A percentile compares a stretch with the other conserved stretches of the same genome.
Evolutionary conservation across 257 asterid genomes (phyloP).

Genomic region (Petunia axillaris): DNA sequence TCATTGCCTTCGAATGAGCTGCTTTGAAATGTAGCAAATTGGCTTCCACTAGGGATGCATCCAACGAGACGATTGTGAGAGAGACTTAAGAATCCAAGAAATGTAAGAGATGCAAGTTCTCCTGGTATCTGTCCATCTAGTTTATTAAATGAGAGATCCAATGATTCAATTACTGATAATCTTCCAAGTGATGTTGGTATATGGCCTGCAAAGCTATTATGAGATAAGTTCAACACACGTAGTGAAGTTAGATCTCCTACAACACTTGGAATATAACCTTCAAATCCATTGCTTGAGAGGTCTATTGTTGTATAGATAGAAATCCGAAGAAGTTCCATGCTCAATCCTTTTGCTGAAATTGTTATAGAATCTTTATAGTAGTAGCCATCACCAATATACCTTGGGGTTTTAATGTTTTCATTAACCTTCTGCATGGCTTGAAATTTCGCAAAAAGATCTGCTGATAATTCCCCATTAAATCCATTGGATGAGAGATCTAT

Average conservation of each 20-base stretch:
- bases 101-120: background rate
- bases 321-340: background rate
- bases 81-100: background rate
- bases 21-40: slow-evolving; percentile 4
- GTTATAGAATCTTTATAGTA: too few relatives aligned
- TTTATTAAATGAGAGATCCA: background rate
- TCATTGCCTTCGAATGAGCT: slow-evolving; percentile 18
- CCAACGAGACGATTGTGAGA: background rate
- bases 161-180: background rate
- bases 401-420: background rate
- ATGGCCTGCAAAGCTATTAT: background rate
- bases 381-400: background rate
- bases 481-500: slow-evolving; percentile 20
- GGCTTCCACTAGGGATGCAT: background rate
- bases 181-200: background rate
- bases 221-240: background rate
- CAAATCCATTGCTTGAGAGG: slow-evolving; percentile 20
- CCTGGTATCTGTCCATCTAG: slow-evolving; percentile 14
- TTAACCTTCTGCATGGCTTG: background rate
- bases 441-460: background rate
- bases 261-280: background rate
- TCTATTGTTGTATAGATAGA: background rate
- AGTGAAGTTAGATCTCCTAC: slow-evolving; percentile 4
- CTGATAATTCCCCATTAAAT: slow-evolving; percentile 13
- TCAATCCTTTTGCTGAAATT: background rate